Evolutionary conservation across 148 eudicot species (phyloP).

Genomic region (Pharnaceum exiguum): DNA sequence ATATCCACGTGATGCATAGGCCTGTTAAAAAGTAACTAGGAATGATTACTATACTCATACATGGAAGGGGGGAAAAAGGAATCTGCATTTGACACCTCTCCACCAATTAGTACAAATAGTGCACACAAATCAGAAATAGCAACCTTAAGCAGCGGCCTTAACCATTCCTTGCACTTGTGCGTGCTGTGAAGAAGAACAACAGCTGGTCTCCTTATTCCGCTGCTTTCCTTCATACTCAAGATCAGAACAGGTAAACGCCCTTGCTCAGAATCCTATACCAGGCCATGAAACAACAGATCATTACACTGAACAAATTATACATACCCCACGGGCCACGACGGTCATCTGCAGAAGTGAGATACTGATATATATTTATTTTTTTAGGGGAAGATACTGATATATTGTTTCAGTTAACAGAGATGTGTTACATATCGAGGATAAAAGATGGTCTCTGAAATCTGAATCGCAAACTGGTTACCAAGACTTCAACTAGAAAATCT

Average conservation of each 20-base stretch:
- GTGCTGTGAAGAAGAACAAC: slow-evolving; percentile 86
- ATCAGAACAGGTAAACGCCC: slow-evolving; percentile 83
- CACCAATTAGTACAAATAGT: neutral
- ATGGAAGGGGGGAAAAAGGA: too few relatives aligned
- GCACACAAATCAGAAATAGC: neutral
- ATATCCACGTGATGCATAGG: slow-evolving; percentile 96
- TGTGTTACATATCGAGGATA: too few relatives aligned
- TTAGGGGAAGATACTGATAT: too few relatives aligned
- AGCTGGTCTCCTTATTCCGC: slow-evolving; percentile 62
- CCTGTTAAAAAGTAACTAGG: slow-evolving; percentile 38
- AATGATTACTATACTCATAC: neutral
- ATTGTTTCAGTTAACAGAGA: too few relatives aligned
- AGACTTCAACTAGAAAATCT: too few relatives aligned
- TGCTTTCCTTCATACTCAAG: slow-evolving; percentile 53
- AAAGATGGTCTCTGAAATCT: too few relatives aligned
- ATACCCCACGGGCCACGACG: neutral
- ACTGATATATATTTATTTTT: neutral
- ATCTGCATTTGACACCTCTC: neutral
- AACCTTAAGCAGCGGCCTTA: slow-evolving; percentile 93
- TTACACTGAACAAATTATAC: neutral
- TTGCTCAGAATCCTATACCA: slow-evolving; percentile 71
- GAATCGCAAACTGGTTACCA: too few relatives aligned
- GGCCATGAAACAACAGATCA: slow-evolving; percentile 8
- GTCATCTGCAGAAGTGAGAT: neutral
- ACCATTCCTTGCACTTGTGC: slow-evolving; percentile 88